These are phyloP conservation scores for Crithidia expoeki DNA, from an alignment of 208 protist genomes.

Conservation along the genomic window DNA sequence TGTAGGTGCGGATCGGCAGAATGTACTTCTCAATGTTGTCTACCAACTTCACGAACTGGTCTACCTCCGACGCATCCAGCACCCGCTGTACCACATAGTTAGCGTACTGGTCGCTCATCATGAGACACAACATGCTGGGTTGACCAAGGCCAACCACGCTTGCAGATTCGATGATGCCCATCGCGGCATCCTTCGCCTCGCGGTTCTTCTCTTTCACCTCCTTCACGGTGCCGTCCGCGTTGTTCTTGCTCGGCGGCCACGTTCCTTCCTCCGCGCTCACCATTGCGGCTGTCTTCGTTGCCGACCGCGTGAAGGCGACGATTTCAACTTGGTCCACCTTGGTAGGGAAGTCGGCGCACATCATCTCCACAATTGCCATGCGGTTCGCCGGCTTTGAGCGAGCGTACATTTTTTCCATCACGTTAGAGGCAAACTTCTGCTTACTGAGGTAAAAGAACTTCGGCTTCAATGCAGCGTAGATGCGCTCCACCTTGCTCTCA, in stretches of 20 bases:
- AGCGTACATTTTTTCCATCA: conserved; percentile 97
- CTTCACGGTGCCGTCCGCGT: conserved; percentile 41
- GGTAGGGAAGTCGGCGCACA: conserved; percentile 61
- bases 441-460: conserved; percentile 89
- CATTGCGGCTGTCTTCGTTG: conserved; percentile 53
- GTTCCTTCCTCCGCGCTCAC: conserved; percentile 52
- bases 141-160: conserved; percentile 41
- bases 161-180: conserved; percentile 70
- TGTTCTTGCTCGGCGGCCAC: conserved; percentile 32
- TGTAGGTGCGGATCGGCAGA: conserved; percentile 92
- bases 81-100: conserved; percentile 99
- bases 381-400: conserved; percentile 75
- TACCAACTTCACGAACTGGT: conserved; percentile 79
- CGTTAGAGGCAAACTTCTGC: conserved; percentile 99
- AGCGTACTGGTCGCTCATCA: conserved; percentile 97
- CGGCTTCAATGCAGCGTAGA: conserved; percentile 70
- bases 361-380: conserved; percentile 86
- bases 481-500: conserved; percentile 80
- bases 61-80: conserved; percentile 89
- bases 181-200: conserved; percentile 77
- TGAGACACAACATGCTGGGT: conserved; percentile 86
- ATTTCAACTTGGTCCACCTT: conserved; percentile 59
- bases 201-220: conserved; percentile 78
- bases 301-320: conserved; percentile 62
- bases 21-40: conserved; percentile 91